Evolutionary conservation across 75 land plant genomes (phyloP).

Genomic region (Pinus tabuliformis): DNA sequence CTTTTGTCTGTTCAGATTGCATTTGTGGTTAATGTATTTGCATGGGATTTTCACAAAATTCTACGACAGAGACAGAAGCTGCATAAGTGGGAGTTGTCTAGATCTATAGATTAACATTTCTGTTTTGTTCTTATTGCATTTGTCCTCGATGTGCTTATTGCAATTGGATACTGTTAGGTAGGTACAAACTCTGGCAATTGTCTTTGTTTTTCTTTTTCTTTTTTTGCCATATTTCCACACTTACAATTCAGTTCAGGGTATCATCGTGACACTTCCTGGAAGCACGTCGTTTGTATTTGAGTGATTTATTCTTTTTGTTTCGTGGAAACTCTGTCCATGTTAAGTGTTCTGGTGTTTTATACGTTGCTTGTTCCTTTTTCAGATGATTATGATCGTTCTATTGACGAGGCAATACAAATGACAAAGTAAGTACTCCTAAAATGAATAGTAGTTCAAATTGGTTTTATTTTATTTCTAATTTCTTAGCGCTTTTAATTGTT

Average conservation of each 20-base stretch:
- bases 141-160: too few species aligned
- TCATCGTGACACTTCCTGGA: not conserved
- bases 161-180: too few species aligned
- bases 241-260: not conserved
- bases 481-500: not conserved
- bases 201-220: not conserved
- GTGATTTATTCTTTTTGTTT: not conserved
- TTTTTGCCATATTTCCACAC: not conserved
- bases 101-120: too few species aligned
- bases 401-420: conserved; percentile 72
- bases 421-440: conserved; percentile 49
- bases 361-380: conserved; percentile 6
- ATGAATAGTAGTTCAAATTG: not conserved
- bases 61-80: not conserved
- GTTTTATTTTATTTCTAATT: not conserved
- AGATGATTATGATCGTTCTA: conserved; percentile 79
- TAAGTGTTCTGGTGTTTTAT: not conserved
- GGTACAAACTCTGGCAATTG: too few species aligned
- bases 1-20: too few species aligned
- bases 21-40: not conserved
- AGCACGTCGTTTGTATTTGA: not conserved
- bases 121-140: too few species aligned
- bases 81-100: not conserved
- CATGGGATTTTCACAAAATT: not conserved
- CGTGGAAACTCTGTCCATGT: not conserved